Conservation (phyloP, 75 land plant species). For the Selaginella tamariscina region DNA sequence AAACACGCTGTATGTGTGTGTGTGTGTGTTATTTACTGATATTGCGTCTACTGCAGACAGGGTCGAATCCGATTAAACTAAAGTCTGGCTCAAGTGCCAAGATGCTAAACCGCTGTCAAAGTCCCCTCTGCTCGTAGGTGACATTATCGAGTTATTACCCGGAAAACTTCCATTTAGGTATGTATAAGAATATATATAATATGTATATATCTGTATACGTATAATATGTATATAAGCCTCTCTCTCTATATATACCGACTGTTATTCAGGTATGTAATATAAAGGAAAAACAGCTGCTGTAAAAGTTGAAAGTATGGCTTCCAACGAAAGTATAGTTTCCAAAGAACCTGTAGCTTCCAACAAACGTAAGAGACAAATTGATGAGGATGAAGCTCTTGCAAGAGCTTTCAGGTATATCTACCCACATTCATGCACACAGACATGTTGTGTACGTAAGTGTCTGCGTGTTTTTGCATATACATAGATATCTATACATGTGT, state of each 20-base stretch:
- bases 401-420: slow-evolving; percentile 21
- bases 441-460: background rate
- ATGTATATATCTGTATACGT: too few species aligned
- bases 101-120: slow-evolving; percentile 30
- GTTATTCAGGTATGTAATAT: background rate
- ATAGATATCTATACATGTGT: slow-evolving; percentile 15
- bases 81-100: slow-evolving; percentile 37
- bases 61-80: slow-evolving; percentile 60
- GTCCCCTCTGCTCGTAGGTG: slow-evolving; percentile 33
- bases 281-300: background rate
- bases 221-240: too few species aligned
- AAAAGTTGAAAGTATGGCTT: background rate
- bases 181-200: slow-evolving; percentile 12
- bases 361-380: slow-evolving; percentile 34
- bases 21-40: too few species aligned
- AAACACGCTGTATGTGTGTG: too few species aligned
- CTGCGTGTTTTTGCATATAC: background rate
- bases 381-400: slow-evolving; percentile 40
- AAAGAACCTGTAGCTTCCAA: background rate
- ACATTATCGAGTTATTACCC: slow-evolving; percentile 73
- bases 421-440: background rate
- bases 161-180: slow-evolving; percentile 49
- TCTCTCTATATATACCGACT: too few species aligned
- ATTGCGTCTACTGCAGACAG: slow-evolving; percentile 53
- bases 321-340: background rate